Evolutionary conservation across 345 rosid genomes (phyloP).

Genomic region (Gossypioides kirkii): DNA sequence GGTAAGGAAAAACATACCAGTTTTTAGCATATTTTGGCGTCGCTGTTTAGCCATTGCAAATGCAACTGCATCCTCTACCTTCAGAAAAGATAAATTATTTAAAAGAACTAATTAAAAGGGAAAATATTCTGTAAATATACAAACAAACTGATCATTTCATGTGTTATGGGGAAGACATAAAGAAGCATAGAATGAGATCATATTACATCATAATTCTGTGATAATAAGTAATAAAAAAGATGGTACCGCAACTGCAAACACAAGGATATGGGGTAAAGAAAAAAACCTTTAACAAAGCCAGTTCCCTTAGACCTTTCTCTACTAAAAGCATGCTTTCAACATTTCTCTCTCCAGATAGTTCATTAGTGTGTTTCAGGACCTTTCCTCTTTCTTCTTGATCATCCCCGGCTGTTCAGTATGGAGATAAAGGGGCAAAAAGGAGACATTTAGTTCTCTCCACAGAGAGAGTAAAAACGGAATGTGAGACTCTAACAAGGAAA

Average conservation of each 20-base stretch:
- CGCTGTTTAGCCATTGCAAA: conserved; percentile 71
- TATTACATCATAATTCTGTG: not conserved
- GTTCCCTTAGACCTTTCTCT: conserved; percentile 85
- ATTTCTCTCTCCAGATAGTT: conserved; percentile 54
- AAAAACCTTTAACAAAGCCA: conserved; percentile 70
- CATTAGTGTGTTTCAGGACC: conserved; percentile 32
- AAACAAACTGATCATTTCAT: not conserved
- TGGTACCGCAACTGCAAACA: not conserved
- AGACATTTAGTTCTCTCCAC: too few relatives aligned
- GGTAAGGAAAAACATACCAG: conserved; percentile 30
- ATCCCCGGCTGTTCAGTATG: conserved; percentile 37
- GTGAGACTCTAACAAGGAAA: not conserved
- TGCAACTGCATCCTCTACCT: conserved; percentile 77
- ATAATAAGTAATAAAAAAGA: not conserved
- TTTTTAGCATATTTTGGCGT: conserved; percentile 33
- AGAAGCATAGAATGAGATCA: not conserved
- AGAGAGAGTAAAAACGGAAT: not conserved
- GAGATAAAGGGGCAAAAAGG: conserved; percentile 10
- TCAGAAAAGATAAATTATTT: conserved; percentile 6
- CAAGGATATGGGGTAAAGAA: conserved; percentile 14
- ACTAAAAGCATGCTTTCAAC: conserved; percentile 77
- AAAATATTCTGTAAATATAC: not conserved
- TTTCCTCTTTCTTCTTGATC: conserved; percentile 42
- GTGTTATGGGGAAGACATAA: too few relatives aligned
- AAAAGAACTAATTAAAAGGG: not conserved